phyloP scores from a whole-genome alignment of 352 stramenopile genomes.

The Phytophthora capsici region DNA sequence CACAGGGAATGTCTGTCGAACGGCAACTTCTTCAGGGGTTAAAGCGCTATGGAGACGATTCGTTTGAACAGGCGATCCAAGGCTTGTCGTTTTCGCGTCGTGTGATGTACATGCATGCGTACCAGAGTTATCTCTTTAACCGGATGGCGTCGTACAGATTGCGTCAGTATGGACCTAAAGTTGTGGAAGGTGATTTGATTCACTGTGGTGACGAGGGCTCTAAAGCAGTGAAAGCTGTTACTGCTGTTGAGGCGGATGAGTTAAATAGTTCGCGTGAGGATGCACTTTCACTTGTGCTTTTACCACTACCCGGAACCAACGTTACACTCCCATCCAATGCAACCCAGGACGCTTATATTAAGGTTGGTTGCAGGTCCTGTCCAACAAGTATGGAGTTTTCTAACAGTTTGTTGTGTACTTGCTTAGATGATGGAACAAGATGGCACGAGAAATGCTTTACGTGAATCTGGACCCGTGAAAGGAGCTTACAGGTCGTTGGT shows the following conservation, averaged over 20 bases:
- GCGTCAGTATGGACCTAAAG: slow-evolving; percentile 34
- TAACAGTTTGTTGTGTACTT: slow-evolving; percentile 4
- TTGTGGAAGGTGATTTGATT: slow-evolving; percentile 70
- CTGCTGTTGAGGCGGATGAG: slow-evolving; percentile 39
- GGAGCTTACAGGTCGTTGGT: slow-evolving; percentile 68
- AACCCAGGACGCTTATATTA: slow-evolving; percentile 43
- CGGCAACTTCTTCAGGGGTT: slow-evolving; percentile 69
- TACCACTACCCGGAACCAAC: slow-evolving; percentile 69
- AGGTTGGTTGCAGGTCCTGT: slow-evolving; percentile 39
- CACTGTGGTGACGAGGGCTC: slow-evolving; percentile 20
- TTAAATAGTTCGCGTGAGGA: slow-evolving; percentile 42
- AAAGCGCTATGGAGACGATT: slow-evolving; percentile 59
- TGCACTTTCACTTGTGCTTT: slow-evolving; percentile 48
- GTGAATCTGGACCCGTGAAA: slow-evolving; percentile 52
- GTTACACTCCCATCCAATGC: slow-evolving; percentile 53
- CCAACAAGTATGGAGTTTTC: not conserved
- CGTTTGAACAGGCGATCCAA: slow-evolving; percentile 62
- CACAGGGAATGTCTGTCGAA: slow-evolving; percentile 50
- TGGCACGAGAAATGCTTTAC: slow-evolving; percentile 48
- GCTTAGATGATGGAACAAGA: slow-evolving; percentile 56
- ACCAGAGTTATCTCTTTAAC: slow-evolving; percentile 85
- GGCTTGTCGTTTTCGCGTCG: slow-evolving; percentile 64
- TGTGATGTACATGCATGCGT: slow-evolving; percentile 79
- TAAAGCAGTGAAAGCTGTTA: slow-evolving; percentile 42
- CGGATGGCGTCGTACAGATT: slow-evolving; percentile 61